Percentiles rank a stretch among this genome's conserved stretches.
These are phyloP conservation scores for Lichenothelia convexa DNA, from an alignment of 495 filamentous ascomycete genomes.

Conservation along the genomic window DNA sequence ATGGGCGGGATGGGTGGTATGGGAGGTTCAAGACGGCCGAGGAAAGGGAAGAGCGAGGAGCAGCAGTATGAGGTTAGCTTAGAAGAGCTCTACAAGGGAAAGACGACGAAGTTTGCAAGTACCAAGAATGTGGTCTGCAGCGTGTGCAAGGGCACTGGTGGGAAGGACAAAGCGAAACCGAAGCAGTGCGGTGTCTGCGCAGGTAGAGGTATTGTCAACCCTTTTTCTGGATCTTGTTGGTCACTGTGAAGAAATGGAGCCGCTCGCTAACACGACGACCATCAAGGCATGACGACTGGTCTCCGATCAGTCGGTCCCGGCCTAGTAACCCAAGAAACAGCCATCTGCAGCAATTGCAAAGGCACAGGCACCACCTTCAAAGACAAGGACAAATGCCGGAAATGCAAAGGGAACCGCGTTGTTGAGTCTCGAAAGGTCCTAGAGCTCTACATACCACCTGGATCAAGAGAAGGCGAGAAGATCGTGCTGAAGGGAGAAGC, in stretches of 20 bases:
- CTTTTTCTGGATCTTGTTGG: conserved; percentile 16
- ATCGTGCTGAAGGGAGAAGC: conserved; percentile 89
- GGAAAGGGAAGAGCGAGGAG: conserved; percentile 65
- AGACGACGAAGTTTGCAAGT: conserved; percentile 87
- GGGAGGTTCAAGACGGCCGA: conserved; percentile 37
- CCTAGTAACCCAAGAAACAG: conserved; percentile 56
- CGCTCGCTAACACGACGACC: neutral
- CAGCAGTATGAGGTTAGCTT: conserved; percentile 77
- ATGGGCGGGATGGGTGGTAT: conserved; percentile 40
- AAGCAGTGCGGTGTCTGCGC: conserved; percentile 70
- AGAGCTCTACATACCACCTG: conserved; percentile 88
- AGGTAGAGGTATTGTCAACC: conserved; percentile 38
- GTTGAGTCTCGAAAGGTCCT: conserved; percentile 74
- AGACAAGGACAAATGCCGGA: conserved; percentile 94
- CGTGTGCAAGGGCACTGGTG: conserved; percentile 73
- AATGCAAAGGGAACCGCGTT: conserved; percentile 83
- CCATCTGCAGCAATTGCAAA: conserved; percentile 58
- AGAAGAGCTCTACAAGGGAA: conserved; percentile 94
- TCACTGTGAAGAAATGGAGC: too few relatives aligned
- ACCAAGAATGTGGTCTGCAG: conserved; percentile 82
- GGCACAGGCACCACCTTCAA: conserved; percentile 69
- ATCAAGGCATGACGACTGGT: conserved; percentile 42
- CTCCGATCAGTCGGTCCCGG: conserved; percentile 63
- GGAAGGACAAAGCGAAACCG: conserved; percentile 78
- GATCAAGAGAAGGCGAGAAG: conserved; percentile 68